Evolutionary conservation across 176 grass and related monocot species (phyloP).

Genomic region (Eleusine coracana): DNA sequence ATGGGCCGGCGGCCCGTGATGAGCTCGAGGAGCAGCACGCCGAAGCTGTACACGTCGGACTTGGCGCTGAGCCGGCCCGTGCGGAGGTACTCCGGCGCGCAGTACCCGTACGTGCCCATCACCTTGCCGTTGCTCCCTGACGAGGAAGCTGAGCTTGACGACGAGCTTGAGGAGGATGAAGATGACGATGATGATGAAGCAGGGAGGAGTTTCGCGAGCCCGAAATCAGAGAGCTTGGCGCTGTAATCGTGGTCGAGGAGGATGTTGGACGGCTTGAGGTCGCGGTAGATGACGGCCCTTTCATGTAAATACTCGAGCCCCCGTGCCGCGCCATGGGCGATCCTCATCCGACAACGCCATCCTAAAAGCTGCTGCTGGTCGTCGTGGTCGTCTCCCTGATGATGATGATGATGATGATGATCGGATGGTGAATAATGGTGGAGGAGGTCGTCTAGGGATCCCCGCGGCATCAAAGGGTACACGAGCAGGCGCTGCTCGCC

Average conservation of each 20-base stretch:
- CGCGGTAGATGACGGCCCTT: slow-evolving; percentile 54
- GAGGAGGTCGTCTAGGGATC: slow-evolving; percentile 57
- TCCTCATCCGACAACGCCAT: slow-evolving; percentile 50
- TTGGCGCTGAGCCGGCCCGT: slow-evolving; percentile 34
- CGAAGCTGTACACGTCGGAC: slow-evolving; percentile 68
- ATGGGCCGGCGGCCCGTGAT: slow-evolving; percentile 51
- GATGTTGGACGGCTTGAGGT: slow-evolving; percentile 69
- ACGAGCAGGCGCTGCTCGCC: slow-evolving; percentile 46
- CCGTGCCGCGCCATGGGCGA: slow-evolving; percentile 46
- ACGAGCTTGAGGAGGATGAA: not conserved
- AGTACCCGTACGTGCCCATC: slow-evolving; percentile 62
- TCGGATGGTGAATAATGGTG: not conserved
- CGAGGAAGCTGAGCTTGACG: too few species aligned
- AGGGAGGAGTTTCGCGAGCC: slow-evolving; percentile 40
- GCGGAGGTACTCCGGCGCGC: slow-evolving; percentile 50
- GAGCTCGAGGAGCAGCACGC: slow-evolving; percentile 63
- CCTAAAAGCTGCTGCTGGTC: not conserved
- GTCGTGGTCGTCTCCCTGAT: not conserved
- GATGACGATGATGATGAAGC: not conserved
- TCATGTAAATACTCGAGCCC: slow-evolving; percentile 59
- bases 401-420: too few species aligned
- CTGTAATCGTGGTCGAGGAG: slow-evolving; percentile 43
- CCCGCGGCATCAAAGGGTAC: slow-evolving; percentile 45
- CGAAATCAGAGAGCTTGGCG: slow-evolving; percentile 54
- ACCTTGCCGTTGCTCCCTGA: not conserved